A percentile compares a stretch with the other conserved stretches of the same genome.
phyloP scores from a whole-genome alignment of 139 green algal genomes.

The Haematococcus sp. region DNA sequence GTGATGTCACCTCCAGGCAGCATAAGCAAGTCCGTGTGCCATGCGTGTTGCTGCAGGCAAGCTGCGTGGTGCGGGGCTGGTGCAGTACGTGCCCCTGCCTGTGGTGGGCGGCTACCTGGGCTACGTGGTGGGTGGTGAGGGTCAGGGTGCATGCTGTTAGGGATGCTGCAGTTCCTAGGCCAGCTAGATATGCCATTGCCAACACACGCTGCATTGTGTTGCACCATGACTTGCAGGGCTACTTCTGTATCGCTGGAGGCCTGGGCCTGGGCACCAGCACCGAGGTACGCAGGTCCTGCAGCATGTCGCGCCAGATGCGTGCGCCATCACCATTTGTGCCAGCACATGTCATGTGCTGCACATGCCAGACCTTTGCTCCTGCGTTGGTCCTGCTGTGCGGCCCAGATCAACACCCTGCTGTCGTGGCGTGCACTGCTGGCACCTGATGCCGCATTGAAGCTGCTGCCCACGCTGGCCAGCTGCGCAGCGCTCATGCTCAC shows the following conservation, averaged over 20 bases:
- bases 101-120: constrained; percentile 74
- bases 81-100: constrained; percentile 79
- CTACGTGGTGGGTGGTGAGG: constrained; percentile 21
- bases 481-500: constrained; percentile 40
- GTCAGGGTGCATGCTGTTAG: neutral
- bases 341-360: too few species aligned
- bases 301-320: too few species aligned
- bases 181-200: too few species aligned
- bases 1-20: too few species aligned
- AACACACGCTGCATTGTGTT: neutral
- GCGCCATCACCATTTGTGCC: too few species aligned
- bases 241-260: constrained; percentile 67
- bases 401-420: constrained; percentile 31
- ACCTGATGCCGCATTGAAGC: constrained; percentile 46
- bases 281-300: neutral
- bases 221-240: constrained; percentile 56
- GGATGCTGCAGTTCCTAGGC: neutral
- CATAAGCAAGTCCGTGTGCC: too few species aligned
- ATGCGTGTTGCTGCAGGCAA: constrained; percentile 33
- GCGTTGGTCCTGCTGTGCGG: too few species aligned
- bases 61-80: constrained; percentile 61
- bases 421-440: constrained; percentile 42
- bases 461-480: constrained; percentile 46
- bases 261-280: constrained; percentile 38
- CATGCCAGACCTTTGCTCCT: too few species aligned